Evolutionary conservation across 2,329 filamentous ascomycete genomes (phyloP).

Genomic region (Pseudogymnoascus sp.): DNA sequence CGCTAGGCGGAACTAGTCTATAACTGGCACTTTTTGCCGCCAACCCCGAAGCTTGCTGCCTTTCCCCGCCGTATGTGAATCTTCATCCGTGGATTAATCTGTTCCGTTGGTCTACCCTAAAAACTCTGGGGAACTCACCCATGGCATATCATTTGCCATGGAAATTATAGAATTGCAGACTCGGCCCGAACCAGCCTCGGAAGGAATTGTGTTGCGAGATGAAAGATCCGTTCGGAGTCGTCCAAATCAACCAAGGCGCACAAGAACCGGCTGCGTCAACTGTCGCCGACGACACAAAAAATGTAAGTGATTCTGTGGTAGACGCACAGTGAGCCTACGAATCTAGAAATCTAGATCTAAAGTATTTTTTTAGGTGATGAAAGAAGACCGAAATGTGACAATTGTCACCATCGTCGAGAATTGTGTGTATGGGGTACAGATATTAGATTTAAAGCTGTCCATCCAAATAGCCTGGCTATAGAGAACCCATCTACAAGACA

Average conservation of each 20-base stretch:
- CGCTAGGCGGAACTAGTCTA: neutral
- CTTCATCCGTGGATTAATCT: no score
- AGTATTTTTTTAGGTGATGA: slow-evolving; percentile 23
- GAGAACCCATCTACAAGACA: slow-evolving; percentile 29
- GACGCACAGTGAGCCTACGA: neutral
- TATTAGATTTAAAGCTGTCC: slow-evolving; percentile 27
- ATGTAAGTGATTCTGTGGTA: slow-evolving; percentile 19
- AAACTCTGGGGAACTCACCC: neutral
- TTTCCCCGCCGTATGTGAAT: no score
- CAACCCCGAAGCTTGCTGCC: neutral
- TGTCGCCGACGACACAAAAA: slow-evolving; percentile 29
- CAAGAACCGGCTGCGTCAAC: slow-evolving; percentile 28
- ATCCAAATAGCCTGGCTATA: slow-evolving; percentile 25
- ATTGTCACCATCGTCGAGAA: slow-evolving; percentile 27
- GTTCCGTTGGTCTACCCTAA: neutral
- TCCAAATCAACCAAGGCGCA: slow-evolving; percentile 19
- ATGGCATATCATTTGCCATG: neutral
- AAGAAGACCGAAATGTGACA: slow-evolving; percentile 25
- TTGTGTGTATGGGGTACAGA: slow-evolving; percentile 28
- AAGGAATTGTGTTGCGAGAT: neutral
- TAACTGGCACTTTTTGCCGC: neutral
- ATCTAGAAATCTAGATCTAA: neutral
- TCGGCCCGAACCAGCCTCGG: neutral
- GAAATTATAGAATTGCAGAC: neutral
- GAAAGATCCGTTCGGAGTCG: neutral